Evolutionary conservation across 2,329 filamentous ascomycete species (phyloP), one percentile per base, ranked within the genome.

Genomic region (Alternaria solani): DNA sequence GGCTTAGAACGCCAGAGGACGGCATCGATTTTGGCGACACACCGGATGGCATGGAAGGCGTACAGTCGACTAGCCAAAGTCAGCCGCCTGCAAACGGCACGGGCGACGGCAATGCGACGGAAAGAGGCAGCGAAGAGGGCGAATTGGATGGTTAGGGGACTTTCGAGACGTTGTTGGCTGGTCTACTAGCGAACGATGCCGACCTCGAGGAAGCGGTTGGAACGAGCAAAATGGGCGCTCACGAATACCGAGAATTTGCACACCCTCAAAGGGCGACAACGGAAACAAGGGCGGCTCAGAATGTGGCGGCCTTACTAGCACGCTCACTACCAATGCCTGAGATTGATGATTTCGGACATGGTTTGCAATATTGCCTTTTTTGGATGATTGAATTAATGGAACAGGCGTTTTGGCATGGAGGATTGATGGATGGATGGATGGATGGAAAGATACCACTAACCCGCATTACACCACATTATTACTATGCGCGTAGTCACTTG

Each of bases 81-180:
- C 70, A 70, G 38, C 64, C 67, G 20, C 36, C 61, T 28, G 68
- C 65, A 8, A 74, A 73, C 16, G 69, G 66, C 16, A 51, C 59
- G 2, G 59, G 42, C 2, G 63, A 58, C 26, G 71, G 71, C 30
- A 67, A 68, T n/a, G 66, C 49, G 14, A 67, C 63, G 9, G 61
- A 72, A 54, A 61, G 75, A 65, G 67, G 74, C 9, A 82, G 81
- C 55, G 81, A 83, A 66, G 81, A 83, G 67, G 81, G 81, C 34
- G 81, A 83, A 62, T 67, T 83, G 56, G 81, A 82, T 69, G 81
- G 81, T 57, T 82, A 78, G 65, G 8, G 51, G 51, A 7, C 52
- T 41, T 30, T 28, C 20, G 20, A 53, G n/a, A 14, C 9, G 23
- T 25, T 12, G 28, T 34, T 2, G 12, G 5, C 14, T 36, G 12